phyloP scores from a whole-genome alignment of 2,329 filamentous ascomycete species.

The Rhynchosporium agropyri region DNA sequence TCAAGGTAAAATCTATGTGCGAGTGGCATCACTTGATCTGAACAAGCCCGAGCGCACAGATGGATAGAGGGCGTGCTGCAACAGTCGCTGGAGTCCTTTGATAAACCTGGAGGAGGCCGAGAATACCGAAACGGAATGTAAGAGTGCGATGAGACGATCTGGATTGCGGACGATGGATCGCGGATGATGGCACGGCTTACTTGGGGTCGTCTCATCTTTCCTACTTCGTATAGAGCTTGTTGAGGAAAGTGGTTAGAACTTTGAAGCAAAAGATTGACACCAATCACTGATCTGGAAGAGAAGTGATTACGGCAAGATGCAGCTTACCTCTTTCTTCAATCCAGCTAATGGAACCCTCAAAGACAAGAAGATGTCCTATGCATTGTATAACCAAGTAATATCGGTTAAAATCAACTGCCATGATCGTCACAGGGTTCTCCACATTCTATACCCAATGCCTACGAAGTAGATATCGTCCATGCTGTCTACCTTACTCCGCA shows the following conservation, averaged over 20 bases:
- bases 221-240: too few species aligned
- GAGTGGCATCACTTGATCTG: neutral
- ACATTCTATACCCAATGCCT: neutral
- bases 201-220: too few species aligned
- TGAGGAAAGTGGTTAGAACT: too few species aligned
- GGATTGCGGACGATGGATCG: neutral
- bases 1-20: neutral
- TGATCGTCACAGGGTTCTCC: slow-evolving; percentile 14
- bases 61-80: neutral
- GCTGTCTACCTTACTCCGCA: neutral
- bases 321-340: too few species aligned
- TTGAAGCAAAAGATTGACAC: too few species aligned
- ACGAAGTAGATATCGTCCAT: neutral
- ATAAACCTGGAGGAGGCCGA: neutral
- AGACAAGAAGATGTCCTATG: too few species aligned
- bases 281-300: too few species aligned
- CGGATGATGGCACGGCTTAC: neutral
- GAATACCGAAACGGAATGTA: neutral
- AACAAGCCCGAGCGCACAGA: slow-evolving; percentile 8
- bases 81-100: neutral
- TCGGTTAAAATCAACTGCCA: neutral
- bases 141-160: neutral
- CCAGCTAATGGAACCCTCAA: too few species aligned
- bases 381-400: too few species aligned
- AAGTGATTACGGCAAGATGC: too few species aligned